Percentiles rank a stretch among this genome's conserved stretches.
Conservation (phyloP, 2,329 filamentous ascomycete species). For the Pseudopithomyces chartarum region DNA sequence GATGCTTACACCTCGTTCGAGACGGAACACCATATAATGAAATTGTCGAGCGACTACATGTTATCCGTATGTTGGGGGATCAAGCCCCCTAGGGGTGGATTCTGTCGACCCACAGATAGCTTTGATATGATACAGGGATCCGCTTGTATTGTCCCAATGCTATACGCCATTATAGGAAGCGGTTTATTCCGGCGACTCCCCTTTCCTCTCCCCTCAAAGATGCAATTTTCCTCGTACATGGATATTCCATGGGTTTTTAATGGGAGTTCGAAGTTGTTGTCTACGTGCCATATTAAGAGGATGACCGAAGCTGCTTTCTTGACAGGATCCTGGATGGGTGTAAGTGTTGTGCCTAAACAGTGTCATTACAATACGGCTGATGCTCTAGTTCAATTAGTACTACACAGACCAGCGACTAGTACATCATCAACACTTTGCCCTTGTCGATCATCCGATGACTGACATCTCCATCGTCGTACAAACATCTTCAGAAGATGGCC, state of each 20-base stretch:
- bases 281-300: slow-evolving; percentile 17
- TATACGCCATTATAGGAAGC: background rate
- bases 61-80: background rate
- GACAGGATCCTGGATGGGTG: slow-evolving; percentile 23
- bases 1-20: slow-evolving; percentile 1
- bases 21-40: background rate
- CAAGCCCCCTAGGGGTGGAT: background rate
- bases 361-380: background rate
- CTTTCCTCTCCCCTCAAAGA: slow-evolving; percentile 18
- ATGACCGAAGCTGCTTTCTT: slow-evolving; percentile 24
- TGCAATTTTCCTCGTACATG: slow-evolving; percentile 20
- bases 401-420: slow-evolving; percentile 18
- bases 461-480: slow-evolving; percentile 14
- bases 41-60: background rate
- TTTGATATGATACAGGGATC: slow-evolving; percentile 14
- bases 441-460: slow-evolving; percentile 19
- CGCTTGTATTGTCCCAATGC: slow-evolving; percentile 1
- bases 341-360: background rate
- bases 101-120: background rate
- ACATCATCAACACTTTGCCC: background rate
- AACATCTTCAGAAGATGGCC: background rate
- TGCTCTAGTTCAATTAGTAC: background rate
- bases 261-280: slow-evolving; percentile 11
- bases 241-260: slow-evolving; percentile 18
- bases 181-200: background rate